Evolutionary conservation across 345 rosid genomes (phyloP).

Genomic region (Nasturtium officinale): DNA sequence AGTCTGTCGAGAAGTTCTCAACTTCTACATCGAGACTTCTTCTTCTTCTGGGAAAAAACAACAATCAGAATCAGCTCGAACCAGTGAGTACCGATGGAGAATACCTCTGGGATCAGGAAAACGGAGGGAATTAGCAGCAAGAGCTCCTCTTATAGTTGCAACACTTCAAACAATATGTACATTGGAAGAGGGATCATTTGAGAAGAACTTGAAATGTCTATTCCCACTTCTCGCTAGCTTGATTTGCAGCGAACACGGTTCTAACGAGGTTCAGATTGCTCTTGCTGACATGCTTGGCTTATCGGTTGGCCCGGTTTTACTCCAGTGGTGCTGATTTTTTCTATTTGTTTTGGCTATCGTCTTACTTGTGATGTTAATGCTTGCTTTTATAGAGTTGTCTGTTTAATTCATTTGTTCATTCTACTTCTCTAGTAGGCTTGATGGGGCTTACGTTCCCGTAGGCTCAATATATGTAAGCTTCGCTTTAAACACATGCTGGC

Average conservation of each 20-base stretch:
- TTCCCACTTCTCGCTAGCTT: constrained; percentile 79
- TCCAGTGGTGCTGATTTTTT: constrained; percentile 61
- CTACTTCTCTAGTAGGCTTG: neutral
- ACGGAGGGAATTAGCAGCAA: constrained; percentile 84
- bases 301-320: constrained; percentile 80
- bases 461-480: neutral
- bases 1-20: constrained; percentile 73
- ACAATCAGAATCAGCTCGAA: constrained; percentile 45
- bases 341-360: constrained; percentile 1
- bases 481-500: neutral
- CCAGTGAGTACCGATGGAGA: constrained; percentile 55
- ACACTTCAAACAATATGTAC: constrained; percentile 79
- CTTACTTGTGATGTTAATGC: constrained; percentile 28
- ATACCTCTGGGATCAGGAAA: constrained; percentile 92
- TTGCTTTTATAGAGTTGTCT: constrained; percentile 25
- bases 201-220: constrained; percentile 66
- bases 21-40: constrained; percentile 64
- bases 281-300: constrained; percentile 82
- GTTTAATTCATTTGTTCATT: constrained; percentile 14
- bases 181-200: constrained; percentile 71
- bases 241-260: constrained; percentile 90
- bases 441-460: neutral
- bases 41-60: constrained; percentile 41
- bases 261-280: constrained; percentile 83
- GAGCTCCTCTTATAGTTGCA: constrained; percentile 81